phyloP scores from a whole-genome alignment of 2,329 filamentous ascomycete genomes.

The Talaromyces sp. region DNA sequence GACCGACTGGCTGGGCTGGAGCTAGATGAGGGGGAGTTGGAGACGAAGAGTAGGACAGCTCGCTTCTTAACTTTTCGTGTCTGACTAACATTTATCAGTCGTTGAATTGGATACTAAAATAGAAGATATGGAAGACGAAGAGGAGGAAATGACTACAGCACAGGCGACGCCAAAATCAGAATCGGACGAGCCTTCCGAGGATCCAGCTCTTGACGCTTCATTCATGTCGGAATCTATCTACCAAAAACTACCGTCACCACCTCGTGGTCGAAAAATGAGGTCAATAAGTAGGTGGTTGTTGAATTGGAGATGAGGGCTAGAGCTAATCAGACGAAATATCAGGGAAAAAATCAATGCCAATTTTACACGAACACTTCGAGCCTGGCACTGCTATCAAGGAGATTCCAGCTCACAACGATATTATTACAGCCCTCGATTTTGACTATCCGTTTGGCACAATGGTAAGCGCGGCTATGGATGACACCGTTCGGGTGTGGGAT shows the following conservation, averaged over 20 bases:
- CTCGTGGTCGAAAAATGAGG: slow-evolving; percentile 47
- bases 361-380: slow-evolving; percentile 91
- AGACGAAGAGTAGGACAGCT: slow-evolving; percentile 68
- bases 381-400: slow-evolving; percentile 84
- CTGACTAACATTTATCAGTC: slow-evolving; percentile 28
- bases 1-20: slow-evolving; percentile 81
- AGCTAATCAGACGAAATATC: slow-evolving; percentile 20
- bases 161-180: slow-evolving; percentile 33
- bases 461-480: slow-evolving; percentile 86
- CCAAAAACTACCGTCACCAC: slow-evolving; percentile 74
- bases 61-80: background rate
- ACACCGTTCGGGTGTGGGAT: slow-evolving; percentile 94
- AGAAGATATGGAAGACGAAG: slow-evolving; percentile 48
- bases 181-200: slow-evolving; percentile 44
- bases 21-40: slow-evolving; percentile 81
- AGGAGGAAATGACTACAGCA: slow-evolving; percentile 40
- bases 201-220: slow-evolving; percentile 46
- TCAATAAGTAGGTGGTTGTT: slow-evolving; percentile 30
- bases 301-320: background rate
- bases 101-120: slow-evolving; percentile 56
- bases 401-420: slow-evolving; percentile 80
- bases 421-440: slow-evolving; percentile 86
- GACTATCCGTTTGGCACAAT: slow-evolving; percentile 95
- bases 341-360: slow-evolving; percentile 72
- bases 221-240: slow-evolving; percentile 99